Conservation (phyloP, 2,329 filamentous ascomycete genomes). For the Teratosphaeria destructans region DNA sequence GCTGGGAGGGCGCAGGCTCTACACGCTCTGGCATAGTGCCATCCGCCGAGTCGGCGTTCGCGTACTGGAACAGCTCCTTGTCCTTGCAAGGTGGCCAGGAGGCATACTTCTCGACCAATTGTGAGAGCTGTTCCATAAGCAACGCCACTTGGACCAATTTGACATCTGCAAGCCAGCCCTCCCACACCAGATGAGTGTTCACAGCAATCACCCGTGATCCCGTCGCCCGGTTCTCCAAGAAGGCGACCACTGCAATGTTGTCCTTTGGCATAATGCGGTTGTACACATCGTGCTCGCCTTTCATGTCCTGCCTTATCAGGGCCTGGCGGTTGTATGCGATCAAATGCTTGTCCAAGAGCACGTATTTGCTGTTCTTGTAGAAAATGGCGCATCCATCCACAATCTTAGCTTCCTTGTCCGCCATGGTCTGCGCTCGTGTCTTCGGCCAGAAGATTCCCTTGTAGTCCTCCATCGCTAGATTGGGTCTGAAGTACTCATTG, state of each 20-base stretch:
- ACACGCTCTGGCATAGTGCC: conserved; percentile 40
- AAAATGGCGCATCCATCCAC: conserved; percentile 97
- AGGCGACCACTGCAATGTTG: conserved; percentile 85
- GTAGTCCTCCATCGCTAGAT: conserved; percentile 78
- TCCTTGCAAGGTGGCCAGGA: conserved; percentile 63
- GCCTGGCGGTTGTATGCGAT: conserved; percentile 87
- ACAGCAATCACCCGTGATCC: conserved; percentile 87
- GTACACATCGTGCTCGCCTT: conserved; percentile 93
- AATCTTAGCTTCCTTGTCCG: conserved; percentile 72
- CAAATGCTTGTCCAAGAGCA: conserved; percentile 85
- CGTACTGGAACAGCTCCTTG: conserved; percentile 33
- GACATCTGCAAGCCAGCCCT: conserved; percentile 80
- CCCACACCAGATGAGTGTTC: conserved; percentile 93
- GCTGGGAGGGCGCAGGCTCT: conserved; percentile 64
- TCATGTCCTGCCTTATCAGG: conserved; percentile 93
- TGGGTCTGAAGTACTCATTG: conserved; percentile 80
- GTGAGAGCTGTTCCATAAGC: conserved; percentile 82
- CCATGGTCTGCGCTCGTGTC: conserved; percentile 82
- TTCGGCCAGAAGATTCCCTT: conserved; percentile 91
- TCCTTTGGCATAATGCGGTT: conserved; percentile 98
- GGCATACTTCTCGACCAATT: conserved; percentile 74
- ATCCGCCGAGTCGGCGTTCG: conserved; percentile 40
- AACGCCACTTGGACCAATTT: conserved; percentile 95
- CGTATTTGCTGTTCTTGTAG: conserved; percentile 90
- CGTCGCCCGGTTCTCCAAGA: conserved; percentile 83